These are phyloP conservation scores for Umbilicus rupestris DNA, from an alignment of 164 flowering plant species.

Conservation along the genomic window DNA sequence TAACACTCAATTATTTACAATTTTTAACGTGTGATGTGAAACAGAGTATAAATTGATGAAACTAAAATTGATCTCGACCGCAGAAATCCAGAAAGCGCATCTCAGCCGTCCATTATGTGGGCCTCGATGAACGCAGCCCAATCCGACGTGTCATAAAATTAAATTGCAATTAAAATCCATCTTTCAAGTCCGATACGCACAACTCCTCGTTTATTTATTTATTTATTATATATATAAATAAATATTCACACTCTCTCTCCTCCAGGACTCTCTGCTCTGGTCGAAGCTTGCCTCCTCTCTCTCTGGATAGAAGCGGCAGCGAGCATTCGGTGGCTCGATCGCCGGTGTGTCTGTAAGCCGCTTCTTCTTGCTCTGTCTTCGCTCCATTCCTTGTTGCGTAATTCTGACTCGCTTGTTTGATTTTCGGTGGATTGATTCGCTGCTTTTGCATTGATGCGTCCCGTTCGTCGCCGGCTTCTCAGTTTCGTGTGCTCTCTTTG, in stretches of 20 bases:
- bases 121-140: too few species aligned
- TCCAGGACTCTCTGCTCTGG: not conserved
- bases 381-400: not conserved
- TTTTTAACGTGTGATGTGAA: too few species aligned
- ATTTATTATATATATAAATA: not conserved
- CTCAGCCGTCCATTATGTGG: too few species aligned
- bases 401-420: not conserved
- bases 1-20: too few species aligned
- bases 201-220: not conserved
- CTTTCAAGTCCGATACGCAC: not conserved
- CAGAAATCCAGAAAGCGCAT: too few species aligned
- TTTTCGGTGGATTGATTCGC: not conserved
- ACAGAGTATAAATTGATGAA: too few species aligned
- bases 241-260: not conserved
- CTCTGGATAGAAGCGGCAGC: not conserved
- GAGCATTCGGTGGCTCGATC: slow-evolving; percentile 4
- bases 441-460: not conserved
- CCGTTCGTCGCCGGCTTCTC: not conserved
- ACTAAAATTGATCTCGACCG: too few species aligned
- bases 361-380: not conserved
- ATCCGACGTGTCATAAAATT: not conserved
- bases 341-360: not conserved
- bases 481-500: not conserved
- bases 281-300: not conserved
- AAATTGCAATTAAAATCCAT: not conserved